phyloP scores from a whole-genome alignment of 202 grass and related monocot genomes.

The Digitaria exilis region DNA sequence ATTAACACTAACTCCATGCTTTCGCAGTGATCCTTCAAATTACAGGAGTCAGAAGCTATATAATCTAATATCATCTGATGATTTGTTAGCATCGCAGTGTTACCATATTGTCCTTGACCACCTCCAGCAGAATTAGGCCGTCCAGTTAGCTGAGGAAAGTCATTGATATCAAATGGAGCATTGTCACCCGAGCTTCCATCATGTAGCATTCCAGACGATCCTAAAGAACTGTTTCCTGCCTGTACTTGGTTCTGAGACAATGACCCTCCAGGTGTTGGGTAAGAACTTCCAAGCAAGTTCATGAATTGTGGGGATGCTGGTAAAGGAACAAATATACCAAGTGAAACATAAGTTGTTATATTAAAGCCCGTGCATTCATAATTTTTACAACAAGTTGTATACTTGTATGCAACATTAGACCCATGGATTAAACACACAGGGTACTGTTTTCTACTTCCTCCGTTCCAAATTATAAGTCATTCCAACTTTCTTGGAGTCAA shows the following conservation, averaged over 20 bases:
- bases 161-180: constrained; percentile 91
- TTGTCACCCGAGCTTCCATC: constrained; percentile 72
- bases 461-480: no score
- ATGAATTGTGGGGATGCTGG: constrained; percentile 77
- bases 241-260: constrained; percentile 79
- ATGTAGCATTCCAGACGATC: constrained; percentile 81
- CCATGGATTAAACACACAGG: background rate
- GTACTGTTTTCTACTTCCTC: constrained; percentile 19
- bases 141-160: constrained; percentile 90
- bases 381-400: background rate
- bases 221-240: constrained; percentile 65
- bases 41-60: constrained; percentile 29
- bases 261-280: constrained; percentile 61
- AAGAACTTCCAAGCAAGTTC: constrained; percentile 86
- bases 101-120: constrained; percentile 89
- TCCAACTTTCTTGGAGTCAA: no score
- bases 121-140: constrained; percentile 82
- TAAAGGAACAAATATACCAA: background rate
- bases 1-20: constrained; percentile 82
- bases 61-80: constrained; percentile 11
- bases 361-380: background rate
- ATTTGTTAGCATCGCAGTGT: constrained; percentile 43
- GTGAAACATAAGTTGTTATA: constrained; percentile 29
- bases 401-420: constrained; percentile 8
- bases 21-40: constrained; percentile 73